Percentiles rank a stretch among this genome's conserved stretches.
Conservation (phyloP, 495 filamentous ascomycete species). For the Daldinia loculata region DNA sequence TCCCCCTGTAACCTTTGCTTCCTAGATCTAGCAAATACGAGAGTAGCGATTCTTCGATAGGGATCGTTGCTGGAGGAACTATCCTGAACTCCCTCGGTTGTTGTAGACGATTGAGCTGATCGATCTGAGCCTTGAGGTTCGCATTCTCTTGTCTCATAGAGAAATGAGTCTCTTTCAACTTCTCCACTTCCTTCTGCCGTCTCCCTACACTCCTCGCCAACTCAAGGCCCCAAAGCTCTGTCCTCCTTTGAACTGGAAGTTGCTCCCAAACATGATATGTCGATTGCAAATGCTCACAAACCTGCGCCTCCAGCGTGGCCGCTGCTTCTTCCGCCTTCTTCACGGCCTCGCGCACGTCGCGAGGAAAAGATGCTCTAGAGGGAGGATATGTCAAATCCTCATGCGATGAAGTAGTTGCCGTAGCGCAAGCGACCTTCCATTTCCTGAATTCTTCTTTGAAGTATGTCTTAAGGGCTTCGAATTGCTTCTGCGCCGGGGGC, state of each 20-base stretch:
- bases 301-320: slow-evolving; percentile 66
- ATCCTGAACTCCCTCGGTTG: slow-evolving; percentile 76
- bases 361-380: slow-evolving; percentile 27
- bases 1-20: slow-evolving; percentile 29
- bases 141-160: slow-evolving; percentile 73
- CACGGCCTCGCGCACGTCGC: slow-evolving; percentile 56
- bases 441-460: slow-evolving; percentile 71
- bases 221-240: slow-evolving; percentile 80
- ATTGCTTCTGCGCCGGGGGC: slow-evolving; percentile 74
- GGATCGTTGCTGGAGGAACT: slow-evolving; percentile 69
- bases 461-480: slow-evolving; percentile 70
- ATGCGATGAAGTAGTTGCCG: slow-evolving; percentile 51
- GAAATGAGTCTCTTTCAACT: slow-evolving; percentile 68
- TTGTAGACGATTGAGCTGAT: slow-evolving; percentile 71
- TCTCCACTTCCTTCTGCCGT: slow-evolving; percentile 72
- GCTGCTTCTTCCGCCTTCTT: slow-evolving; percentile 51
- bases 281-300: slow-evolving; percentile 71
- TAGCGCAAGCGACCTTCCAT: slow-evolving; percentile 61
- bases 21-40: slow-evolving; percentile 48
- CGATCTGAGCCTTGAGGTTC: slow-evolving; percentile 74
- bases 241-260: slow-evolving; percentile 62
- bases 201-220: slow-evolving; percentile 74
- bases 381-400: slow-evolving; percentile 56
- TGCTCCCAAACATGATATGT: slow-evolving; percentile 76
- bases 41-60: slow-evolving; percentile 58